Conservation (phyloP, 2,329 filamentous ascomycete species). For the Cercospora canescens region DNA sequence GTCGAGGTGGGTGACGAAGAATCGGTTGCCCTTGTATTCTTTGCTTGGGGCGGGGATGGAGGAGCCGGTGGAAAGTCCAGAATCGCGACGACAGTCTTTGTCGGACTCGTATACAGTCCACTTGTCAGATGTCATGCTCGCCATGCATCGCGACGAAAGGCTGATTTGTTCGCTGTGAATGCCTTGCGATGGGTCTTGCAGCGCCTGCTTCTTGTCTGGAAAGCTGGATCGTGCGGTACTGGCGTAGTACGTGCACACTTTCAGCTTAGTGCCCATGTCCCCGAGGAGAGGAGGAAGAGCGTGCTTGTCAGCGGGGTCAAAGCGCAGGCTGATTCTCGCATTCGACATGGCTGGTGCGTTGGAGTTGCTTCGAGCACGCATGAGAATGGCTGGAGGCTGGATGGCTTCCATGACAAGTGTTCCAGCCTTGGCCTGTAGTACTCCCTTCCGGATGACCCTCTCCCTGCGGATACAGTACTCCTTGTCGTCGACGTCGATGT, state of each 20-base stretch:
- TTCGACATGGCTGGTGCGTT: conserved; percentile 52
- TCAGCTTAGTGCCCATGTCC: conserved; percentile 55
- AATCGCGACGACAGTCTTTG: conserved; percentile 41
- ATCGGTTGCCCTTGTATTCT: conserved; percentile 48
- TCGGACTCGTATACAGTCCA: conserved; percentile 48
- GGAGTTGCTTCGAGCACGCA: conserved; percentile 44
- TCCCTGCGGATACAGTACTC: conserved; percentile 58
- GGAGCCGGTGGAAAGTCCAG: conserved; percentile 35
- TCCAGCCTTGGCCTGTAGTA: conserved; percentile 61
- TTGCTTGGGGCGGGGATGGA: conserved; percentile 30
- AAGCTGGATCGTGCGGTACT: conserved; percentile 52
- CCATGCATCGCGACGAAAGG: conserved; percentile 53
- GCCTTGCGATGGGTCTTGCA: conserved; percentile 51
- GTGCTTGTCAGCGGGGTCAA: conserved; percentile 56
- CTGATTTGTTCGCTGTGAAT: conserved; percentile 54
- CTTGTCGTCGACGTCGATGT: conserved; percentile 47
- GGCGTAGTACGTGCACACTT: conserved; percentile 59
- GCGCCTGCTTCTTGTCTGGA: conserved; percentile 45
- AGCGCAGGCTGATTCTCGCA: conserved; percentile 58
- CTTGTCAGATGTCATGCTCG: conserved; percentile 39
- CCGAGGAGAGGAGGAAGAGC: conserved; percentile 55
- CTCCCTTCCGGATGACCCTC: conserved; percentile 60
- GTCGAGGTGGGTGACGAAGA: conserved; percentile 63
- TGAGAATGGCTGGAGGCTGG: conserved; percentile 58
- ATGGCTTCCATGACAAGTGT: conserved; percentile 57